Percentiles rank a stretch among this genome's conserved stretches.
These are phyloP conservation scores for Candida hungchunana DNA, from an alignment of 805 yeast genomes.

Conservation along the genomic window DNA sequence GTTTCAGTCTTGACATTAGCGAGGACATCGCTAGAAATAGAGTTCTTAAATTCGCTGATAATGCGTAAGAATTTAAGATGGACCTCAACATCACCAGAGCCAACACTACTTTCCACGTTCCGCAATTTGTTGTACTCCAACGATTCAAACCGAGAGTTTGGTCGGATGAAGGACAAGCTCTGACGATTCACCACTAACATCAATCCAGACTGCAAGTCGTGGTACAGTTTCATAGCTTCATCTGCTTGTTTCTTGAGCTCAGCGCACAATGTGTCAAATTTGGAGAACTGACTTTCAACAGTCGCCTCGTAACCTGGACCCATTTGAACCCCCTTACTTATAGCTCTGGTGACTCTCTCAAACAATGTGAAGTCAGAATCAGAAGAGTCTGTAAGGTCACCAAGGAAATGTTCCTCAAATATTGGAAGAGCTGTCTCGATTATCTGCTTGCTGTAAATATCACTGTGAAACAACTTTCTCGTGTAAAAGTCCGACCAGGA, in stretches of 20 bases:
- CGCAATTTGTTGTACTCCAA: constrained; percentile 27
- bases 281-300: constrained; percentile 56
- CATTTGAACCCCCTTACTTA: constrained; percentile 29
- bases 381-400: constrained; percentile 24
- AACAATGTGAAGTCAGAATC: constrained; percentile 26
- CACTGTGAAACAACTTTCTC: constrained; percentile 45
- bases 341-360: constrained; percentile 30
- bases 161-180: constrained; percentile 33
- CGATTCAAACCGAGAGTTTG: constrained; percentile 31
- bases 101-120: constrained; percentile 16
- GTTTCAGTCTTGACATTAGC: constrained; percentile 32
- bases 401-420: constrained; percentile 41
- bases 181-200: constrained; percentile 33
- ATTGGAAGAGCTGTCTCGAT: constrained; percentile 50
- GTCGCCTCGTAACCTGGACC: constrained; percentile 33
- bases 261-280: constrained; percentile 65
- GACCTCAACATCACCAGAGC: constrained; percentile 8
- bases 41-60: constrained; percentile 36
- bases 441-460: constrained; percentile 43
- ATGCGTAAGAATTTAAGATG: constrained; percentile 31
- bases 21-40: constrained; percentile 35
- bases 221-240: constrained; percentile 54
- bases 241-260: constrained; percentile 60
- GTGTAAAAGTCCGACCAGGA: constrained; percentile 37
- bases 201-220: constrained; percentile 30